Base-by-base conservation (phyloP, 345 rosid genomes). In the Lepidium aucheri region DNA sequence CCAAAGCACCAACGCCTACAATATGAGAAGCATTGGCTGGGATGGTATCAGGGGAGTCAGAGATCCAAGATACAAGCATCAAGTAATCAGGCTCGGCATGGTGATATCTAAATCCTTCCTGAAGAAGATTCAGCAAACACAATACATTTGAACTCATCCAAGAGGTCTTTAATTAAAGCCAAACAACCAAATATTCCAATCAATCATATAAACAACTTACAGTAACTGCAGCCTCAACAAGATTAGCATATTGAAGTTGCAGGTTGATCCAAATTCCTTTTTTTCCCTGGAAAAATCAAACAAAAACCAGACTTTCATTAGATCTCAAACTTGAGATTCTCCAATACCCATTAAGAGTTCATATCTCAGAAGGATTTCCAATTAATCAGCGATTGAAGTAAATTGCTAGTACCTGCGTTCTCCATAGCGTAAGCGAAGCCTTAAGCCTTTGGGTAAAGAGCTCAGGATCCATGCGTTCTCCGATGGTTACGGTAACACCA, bases 11-110 rank as follows among this genome's bases (percentile, higher is more conserved):
- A 24, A 90, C 56, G 33, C 93, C 92, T 2, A 88, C 84, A 20
- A 86, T 61, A 70, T 90, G 95, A 10, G 95, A 78, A 51, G 97
- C 95, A 61, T 88, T 86, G 43, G 36, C 56, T 8, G 95, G 95
- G 47, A 90, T 41, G 7, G 83, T 78, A 60, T 78, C 75, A 1
- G 69, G 18, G 7, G 71, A 63, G 1, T 71, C 14, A 40, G 87
- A 60, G 52, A 88, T 74, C 97, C 97, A 90, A 9, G 63, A 24
- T 2, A 84, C 91, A 20, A 90, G 81, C 97, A 90, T 90, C 68
- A 90, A 46, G 73, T 86, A 90, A 46, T 78, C 76, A 33, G 89
- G 68, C 66, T 86, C 92, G 0, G 92, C 89, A 34, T 86, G 87
- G 53, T 86, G 92, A 59, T 75, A 86, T 57, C 73, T 68, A 73